Evolutionary conservation across 1,139 yeast genomes (phyloP).

Genomic region (Arxiozyma bovina): DNA sequence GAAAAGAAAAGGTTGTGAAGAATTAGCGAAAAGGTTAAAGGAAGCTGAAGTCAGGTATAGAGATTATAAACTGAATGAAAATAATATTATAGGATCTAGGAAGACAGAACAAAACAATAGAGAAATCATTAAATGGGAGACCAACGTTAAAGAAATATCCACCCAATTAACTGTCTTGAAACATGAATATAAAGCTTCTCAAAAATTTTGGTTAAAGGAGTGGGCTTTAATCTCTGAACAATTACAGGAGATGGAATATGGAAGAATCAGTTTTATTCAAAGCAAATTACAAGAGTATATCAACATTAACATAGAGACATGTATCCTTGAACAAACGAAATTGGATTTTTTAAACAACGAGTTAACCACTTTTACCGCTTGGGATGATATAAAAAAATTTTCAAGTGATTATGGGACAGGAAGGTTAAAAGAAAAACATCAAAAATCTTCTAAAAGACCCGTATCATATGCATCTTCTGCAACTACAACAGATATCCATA

Average conservation of each 20-base stretch:
- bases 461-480: neutral
- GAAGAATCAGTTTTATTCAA: slow-evolving; percentile 66
- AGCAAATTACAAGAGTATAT: slow-evolving; percentile 78
- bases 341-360: slow-evolving; percentile 21
- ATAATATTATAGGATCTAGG: slow-evolving; percentile 68
- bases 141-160: slow-evolving; percentile 41
- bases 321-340: slow-evolving; percentile 23
- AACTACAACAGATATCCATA: neutral
- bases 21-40: slow-evolving; percentile 20
- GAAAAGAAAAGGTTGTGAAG: slow-evolving; percentile 26
- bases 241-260: slow-evolving; percentile 69
- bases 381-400: slow-evolving; percentile 26
- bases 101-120: slow-evolving; percentile 62
- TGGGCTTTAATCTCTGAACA: slow-evolving; percentile 68
- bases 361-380: slow-evolving; percentile 24
- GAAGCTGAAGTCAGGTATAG: slow-evolving; percentile 22
- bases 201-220: slow-evolving; percentile 65
- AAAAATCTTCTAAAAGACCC: neutral
- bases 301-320: slow-evolving; percentile 19
- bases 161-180: slow-evolving; percentile 45
- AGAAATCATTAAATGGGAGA: slow-evolving; percentile 50
- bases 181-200: slow-evolving; percentile 47
- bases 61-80: slow-evolving; percentile 35
- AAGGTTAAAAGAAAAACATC: slow-evolving; percentile 17
- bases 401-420: slow-evolving; percentile 30